Conservation (phyloP, 1,284 basidiomycete species). For the Athelia psychrophila region DNA sequence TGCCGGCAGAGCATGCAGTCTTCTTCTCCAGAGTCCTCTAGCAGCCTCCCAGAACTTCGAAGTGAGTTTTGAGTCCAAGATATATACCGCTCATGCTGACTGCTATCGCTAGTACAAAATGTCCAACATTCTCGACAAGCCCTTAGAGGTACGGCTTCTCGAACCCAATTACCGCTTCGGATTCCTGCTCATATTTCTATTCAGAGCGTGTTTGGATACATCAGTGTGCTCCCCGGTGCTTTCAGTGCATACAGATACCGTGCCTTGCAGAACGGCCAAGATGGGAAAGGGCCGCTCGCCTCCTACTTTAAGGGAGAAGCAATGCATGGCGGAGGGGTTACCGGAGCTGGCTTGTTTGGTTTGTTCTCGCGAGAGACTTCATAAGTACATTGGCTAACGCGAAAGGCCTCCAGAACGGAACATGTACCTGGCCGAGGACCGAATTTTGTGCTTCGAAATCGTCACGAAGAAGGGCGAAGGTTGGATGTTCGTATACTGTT, state of each 20-base stretch:
- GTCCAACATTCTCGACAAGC: constrained; percentile 92
- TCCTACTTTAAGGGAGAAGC: constrained; percentile 90
- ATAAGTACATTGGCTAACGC: no score
- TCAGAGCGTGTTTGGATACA: constrained; percentile 87
- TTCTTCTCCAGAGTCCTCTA: constrained; percentile 82
- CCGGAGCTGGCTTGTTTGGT: constrained; percentile 70
- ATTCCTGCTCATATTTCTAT: constrained; percentile 3
- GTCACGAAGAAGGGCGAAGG: constrained; percentile 88
- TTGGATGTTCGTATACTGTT: constrained; percentile 60
- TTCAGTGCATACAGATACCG: constrained; percentile 92
- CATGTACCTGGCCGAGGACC: constrained; percentile 92
- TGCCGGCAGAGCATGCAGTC: constrained; percentile 73
- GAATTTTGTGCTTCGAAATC: constrained; percentile 97
- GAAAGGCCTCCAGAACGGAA: constrained; percentile 64
- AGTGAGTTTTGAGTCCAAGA: no score
- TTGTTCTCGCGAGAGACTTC: constrained; percentile 10
- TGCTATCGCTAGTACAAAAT: constrained; percentile 70
- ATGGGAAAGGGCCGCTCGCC: constrained; percentile 85
- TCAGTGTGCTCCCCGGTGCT: constrained; percentile 86
- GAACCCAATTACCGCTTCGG: constrained; percentile 1
- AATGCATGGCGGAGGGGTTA: constrained; percentile 69
- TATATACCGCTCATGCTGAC: no score
- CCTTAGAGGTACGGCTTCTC: constrained; percentile 61
- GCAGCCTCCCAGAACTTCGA: constrained; percentile 93
- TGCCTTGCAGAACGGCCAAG: constrained; percentile 77